A percentile compares a stretch with the other conserved stretches of the same genome.
Conservation (phyloP, 345 rosid genomes). For the Kandelia obovata region DNA sequence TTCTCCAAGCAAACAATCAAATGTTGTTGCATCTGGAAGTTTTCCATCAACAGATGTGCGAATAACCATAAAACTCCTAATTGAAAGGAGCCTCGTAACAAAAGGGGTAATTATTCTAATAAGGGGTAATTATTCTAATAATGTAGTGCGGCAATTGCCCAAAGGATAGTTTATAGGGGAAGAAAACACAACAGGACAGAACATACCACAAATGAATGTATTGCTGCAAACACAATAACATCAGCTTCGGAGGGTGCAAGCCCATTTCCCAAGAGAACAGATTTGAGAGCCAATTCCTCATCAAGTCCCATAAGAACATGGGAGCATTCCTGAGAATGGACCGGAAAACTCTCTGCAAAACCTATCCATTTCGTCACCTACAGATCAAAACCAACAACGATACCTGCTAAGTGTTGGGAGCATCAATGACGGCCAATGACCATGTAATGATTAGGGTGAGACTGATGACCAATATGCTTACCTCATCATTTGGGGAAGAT, state of each 20-base stretch:
- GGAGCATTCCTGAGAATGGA: slow-evolving; percentile 38
- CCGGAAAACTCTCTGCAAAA: slow-evolving; percentile 56
- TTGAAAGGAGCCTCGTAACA: neutral
- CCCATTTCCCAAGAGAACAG: slow-evolving; percentile 76
- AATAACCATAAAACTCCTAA: neutral
- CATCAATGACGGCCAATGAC: neutral
- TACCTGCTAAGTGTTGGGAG: neutral
- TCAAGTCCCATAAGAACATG: slow-evolving; percentile 50
- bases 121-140: too few species aligned
- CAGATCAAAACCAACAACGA: neutral
- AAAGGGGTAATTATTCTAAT: too few species aligned
- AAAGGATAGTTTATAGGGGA: neutral
- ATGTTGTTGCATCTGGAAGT: too few species aligned
- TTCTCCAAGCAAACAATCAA: neutral
- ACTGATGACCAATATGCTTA: slow-evolving; percentile 7
- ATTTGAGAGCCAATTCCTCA: slow-evolving; percentile 51
- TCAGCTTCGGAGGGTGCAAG: slow-evolving; percentile 74
- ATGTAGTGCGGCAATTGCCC: too few species aligned
- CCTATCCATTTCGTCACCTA: slow-evolving; percentile 76
- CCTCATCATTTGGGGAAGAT: slow-evolving; percentile 44
- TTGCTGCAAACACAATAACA: slow-evolving; percentile 55
- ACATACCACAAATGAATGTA: slow-evolving; percentile 71
- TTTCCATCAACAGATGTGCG: too few species aligned
- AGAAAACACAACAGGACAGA: neutral
- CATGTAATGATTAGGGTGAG: too few species aligned